These are phyloP conservation scores for Fraxinus floribunda DNA, from an alignment of 305 asterid genomes.

Conservation along the genomic window DNA sequence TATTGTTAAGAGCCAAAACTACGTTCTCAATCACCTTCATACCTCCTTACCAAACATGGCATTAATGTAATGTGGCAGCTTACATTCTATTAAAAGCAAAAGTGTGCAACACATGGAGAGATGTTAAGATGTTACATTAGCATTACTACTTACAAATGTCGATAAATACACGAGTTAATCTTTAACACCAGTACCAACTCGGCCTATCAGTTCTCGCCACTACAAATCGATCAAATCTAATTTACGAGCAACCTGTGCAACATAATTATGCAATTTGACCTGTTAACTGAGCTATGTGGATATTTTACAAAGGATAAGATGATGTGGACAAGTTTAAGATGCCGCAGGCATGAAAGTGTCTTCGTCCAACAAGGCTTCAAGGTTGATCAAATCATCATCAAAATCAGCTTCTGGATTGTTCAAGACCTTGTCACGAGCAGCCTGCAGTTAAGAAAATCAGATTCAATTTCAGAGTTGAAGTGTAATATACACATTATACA, in stretches of 20 bases:
- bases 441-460: conserved; percentile 43
- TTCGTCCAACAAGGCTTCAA: conserved; percentile 67
- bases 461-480: neutral
- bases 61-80: neutral
- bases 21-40: neutral
- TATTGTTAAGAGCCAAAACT: neutral
- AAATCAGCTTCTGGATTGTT: conserved; percentile 51
- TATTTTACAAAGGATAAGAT: conserved; percentile 16
- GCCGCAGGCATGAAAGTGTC: conserved; percentile 54
- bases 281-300: conserved; percentile 21
- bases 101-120: neutral
- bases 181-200: conserved; percentile 16
- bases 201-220: conserved; percentile 16
- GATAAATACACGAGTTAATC: neutral
- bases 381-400: conserved; percentile 65
- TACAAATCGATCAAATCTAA: conserved; percentile 29
- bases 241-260: conserved; percentile 41
- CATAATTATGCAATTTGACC: conserved; percentile 36
- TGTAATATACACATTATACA: neutral
- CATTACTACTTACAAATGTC: conserved; percentile 18
- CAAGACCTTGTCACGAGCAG: conserved; percentile 43
- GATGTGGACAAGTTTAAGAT: conserved; percentile 23
- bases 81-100: neutral
- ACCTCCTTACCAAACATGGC: neutral
- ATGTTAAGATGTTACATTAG: conserved; percentile 17